Base-by-base conservation (phyloP, 306 rosid genomes). In the Oxytropis ochrocephala region DNA sequence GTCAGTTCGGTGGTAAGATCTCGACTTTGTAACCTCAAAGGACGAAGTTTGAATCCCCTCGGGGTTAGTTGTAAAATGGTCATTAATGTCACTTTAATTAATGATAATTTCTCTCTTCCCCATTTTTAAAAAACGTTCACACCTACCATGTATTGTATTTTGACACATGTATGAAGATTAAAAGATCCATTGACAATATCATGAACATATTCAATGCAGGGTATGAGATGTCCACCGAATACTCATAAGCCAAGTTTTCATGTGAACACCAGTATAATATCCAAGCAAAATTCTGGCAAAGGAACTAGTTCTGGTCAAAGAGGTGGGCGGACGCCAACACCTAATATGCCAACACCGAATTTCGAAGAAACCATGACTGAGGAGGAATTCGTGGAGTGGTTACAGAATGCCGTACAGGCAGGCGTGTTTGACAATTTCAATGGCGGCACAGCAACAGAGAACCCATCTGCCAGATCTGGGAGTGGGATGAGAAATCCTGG, bases 241-340 rank as follows among this genome's bases (percentile, higher is more conserved):
- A 91, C 96, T 52, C 99, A 95, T 69, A 91, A 83, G 77, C 99
- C 99, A 36, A 91, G 95, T 83, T 95, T 95, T 67, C 97, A 95
- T 56, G 99, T 95, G 62, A 95, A 91, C 85, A 88, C 99, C 6
- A 95, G 86, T 69, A 62, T 91, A 49, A 82, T 84, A 64, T 74
- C 96, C 5, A 94, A 94, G 77, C 84, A 81, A 29, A 87, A 57
- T 82, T 58, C 80, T 7, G 83, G 89, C 32, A 95, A 86, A 82
- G 96, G 91, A 75, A 54, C 97, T 13, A 80, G 75, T 73, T 83
- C 99, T 12, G 89, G 92, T 39, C 99, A 89, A 71, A 84, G 84
- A 78, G 88, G 95, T 0, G 88, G 87, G 62, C 83, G 75, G 38
- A 75, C 78, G 80, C 97, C 97, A 3, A 42, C 86, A 29, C 82